Conservation (phyloP, 1,284 basidiomycete species). For the Ceratorhiza oryzae-sativae region DNA sequence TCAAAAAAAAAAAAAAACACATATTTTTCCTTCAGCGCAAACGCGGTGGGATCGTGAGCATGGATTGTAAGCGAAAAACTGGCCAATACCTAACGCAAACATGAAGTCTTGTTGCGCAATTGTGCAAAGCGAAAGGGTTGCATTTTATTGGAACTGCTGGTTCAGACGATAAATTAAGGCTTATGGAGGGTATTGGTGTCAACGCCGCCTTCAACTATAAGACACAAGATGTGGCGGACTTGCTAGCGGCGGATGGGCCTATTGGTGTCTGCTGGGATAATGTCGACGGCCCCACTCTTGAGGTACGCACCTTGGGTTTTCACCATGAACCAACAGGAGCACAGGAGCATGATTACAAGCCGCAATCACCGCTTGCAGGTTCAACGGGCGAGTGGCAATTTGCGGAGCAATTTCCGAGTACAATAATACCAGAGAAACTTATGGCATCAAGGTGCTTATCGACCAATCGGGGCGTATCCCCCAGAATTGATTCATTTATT, state of each 20-base stretch:
- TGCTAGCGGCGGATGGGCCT: slow-evolving; percentile 54
- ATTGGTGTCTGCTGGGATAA: slow-evolving; percentile 46
- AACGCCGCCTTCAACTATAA: slow-evolving; percentile 54
- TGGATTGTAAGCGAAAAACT: neutral
- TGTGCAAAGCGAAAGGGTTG: slow-evolving; percentile 53
- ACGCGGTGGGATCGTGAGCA: slow-evolving; percentile 57
- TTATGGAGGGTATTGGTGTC: slow-evolving; percentile 51
- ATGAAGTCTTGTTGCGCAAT: slow-evolving; percentile 49
- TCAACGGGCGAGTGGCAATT: slow-evolving; percentile 43
- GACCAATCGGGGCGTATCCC: neutral
- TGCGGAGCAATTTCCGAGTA: slow-evolving; percentile 44
- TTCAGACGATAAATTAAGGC: slow-evolving; percentile 54
- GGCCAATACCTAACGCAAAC: neutral
- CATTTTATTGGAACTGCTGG: slow-evolving; percentile 55
- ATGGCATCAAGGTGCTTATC: slow-evolving; percentile 42
- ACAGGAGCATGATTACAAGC: neutral
- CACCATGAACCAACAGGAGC: neutral
- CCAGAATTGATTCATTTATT: neutral
- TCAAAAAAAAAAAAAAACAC: slow-evolving; percentile 61
- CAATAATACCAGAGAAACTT: slow-evolving; percentile 42
- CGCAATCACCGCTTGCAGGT: slow-evolving; percentile 43
- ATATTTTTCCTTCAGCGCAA: slow-evolving; percentile 63
- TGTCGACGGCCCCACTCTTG: slow-evolving; percentile 39
- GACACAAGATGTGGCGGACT: slow-evolving; percentile 49
- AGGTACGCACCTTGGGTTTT: slow-evolving; percentile 1